phyloP scores from a whole-genome alignment of 2,329 filamentous ascomycete genomes.

The Paraconiothyrium sp. region DNA sequence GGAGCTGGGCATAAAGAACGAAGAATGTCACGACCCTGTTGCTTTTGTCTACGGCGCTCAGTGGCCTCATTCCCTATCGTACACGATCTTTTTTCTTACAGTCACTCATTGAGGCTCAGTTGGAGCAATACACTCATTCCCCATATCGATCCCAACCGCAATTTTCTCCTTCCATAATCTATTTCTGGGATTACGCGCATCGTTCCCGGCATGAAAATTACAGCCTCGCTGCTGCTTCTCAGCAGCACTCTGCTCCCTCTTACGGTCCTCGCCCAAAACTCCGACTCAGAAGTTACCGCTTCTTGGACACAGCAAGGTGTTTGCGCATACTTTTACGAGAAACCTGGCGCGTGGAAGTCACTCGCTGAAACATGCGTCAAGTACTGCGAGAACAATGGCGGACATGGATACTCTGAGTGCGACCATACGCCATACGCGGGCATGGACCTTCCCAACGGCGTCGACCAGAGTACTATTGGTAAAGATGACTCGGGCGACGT shows the following conservation, averaged over 20 bases:
- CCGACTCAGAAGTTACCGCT: conserved; percentile 5
- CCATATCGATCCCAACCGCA: background rate
- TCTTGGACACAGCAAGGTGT: conserved; percentile 4
- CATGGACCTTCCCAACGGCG: conserved; percentile 6
- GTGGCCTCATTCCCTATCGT: background rate
- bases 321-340: conserved; percentile 16
- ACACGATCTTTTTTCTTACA: background rate
- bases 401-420: conserved; percentile 18
- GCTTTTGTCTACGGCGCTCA: background rate
- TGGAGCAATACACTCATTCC: conserved; percentile 6
- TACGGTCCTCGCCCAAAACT: conserved; percentile 9
- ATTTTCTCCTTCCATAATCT: background rate
- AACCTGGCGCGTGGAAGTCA: conserved; percentile 6
- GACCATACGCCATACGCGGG: conserved; percentile 11
- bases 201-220: background rate
- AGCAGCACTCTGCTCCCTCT: background rate
- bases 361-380: conserved; percentile 16
- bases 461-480: background rate
- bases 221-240: conserved; percentile 11
- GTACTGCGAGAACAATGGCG: conserved; percentile 17
- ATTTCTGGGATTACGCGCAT: background rate
- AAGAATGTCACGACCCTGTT: background rate
- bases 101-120: conserved; percentile 1
- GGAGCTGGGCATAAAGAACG: background rate
- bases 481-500: conserved; percentile 11